Evolutionary conservation across 176 grass and related monocot genomes (phyloP).

Genomic region (Hordeum marinum): DNA sequence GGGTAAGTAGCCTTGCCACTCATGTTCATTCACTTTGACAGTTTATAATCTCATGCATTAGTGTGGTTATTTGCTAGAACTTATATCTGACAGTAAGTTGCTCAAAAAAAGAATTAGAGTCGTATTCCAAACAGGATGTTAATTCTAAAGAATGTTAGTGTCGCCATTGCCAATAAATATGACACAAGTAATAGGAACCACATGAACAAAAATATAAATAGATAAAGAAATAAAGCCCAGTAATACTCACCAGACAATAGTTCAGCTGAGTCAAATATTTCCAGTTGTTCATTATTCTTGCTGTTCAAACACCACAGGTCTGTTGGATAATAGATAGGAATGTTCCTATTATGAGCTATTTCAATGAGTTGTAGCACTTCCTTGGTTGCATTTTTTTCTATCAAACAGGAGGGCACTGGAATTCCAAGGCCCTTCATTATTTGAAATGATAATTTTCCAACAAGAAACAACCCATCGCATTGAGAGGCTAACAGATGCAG

Average conservation of each 20-base stretch:
- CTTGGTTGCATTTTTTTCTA: conserved; percentile 52
- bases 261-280: conserved; percentile 44
- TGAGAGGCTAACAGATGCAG: conserved; percentile 57
- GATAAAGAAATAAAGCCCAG: background rate
- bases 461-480: conserved; percentile 71
- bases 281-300: conserved; percentile 17
- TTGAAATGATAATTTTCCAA: conserved; percentile 89
- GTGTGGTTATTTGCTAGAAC: background rate
- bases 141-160: conserved; percentile 5
- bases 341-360: conserved; percentile 42
- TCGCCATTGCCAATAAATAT: background rate
- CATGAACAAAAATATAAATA: background rate
- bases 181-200: background rate
- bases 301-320: conserved; percentile 61
- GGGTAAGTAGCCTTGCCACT: background rate
- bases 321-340: conserved; percentile 80
- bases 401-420: conserved; percentile 39
- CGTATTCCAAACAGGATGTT: conserved; percentile 8
- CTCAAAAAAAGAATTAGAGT: background rate
- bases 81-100: background rate
- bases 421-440: conserved; percentile 78
- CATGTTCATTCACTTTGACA: background rate
- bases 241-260: conserved; percentile 51
- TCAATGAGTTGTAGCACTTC: conserved; percentile 64
- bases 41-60: background rate